Conservation (phyloP, 2,329 filamentous ascomycete species). For the Verticillium dahliae region DNA sequence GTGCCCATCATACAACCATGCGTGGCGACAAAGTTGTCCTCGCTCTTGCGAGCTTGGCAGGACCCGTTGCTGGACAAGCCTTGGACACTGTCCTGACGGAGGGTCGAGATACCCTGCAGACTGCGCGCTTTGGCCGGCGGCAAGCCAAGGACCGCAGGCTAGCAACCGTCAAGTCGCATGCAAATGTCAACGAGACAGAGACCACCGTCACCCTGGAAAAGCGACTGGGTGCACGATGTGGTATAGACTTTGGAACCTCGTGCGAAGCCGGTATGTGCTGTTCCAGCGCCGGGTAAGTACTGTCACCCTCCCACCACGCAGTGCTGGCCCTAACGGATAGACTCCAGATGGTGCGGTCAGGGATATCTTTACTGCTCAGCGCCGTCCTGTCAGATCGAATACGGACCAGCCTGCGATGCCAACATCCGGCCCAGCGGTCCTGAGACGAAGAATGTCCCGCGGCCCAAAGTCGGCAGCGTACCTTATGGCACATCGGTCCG, state of each 20-base stretch:
- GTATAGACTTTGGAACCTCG: conserved; percentile 25
- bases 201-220: conserved; percentile 2
- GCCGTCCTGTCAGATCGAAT: conserved; percentile 55
- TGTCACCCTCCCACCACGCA: neutral
- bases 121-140: conserved; percentile 2
- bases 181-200: neutral
- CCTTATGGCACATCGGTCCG: conserved; percentile 52
- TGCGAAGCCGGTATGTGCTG: conserved; percentile 31
- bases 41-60: conserved; percentile 3
- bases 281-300: conserved; percentile 31
- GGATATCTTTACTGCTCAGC: conserved; percentile 50
- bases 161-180: neutral
- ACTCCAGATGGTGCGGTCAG: conserved; percentile 46
- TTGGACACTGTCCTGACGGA: conserved; percentile 3
- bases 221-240: conserved; percentile 39
- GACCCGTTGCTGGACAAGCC: conserved; percentile 7
- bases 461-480: conserved; percentile 46
- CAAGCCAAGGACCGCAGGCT: neutral
- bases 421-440: conserved; percentile 44
- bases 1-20: conserved; percentile 1
- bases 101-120: conserved; percentile 6
- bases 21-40: conserved; percentile 3
- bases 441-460: conserved; percentile 45
- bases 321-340: neutral
- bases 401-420: conserved; percentile 55